Percentiles rank a stretch among this genome's conserved stretches.
phyloP scores from a whole-genome alignment of 2,329 filamentous ascomycete genomes.

The Colletotrichum lindemuthianum region DNA sequence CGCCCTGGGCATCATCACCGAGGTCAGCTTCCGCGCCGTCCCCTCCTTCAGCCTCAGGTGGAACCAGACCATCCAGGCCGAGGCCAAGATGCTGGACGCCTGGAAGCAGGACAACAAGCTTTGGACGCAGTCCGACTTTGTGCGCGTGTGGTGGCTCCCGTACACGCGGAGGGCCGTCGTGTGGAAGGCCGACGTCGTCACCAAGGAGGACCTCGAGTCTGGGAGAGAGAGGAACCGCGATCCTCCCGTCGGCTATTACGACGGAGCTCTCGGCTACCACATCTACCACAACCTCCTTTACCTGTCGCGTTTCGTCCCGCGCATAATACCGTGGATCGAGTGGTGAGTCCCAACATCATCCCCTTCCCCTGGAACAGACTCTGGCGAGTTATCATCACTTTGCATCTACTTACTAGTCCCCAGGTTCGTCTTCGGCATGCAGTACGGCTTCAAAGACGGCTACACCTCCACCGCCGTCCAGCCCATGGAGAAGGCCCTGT shows the following conservation, averaged over 20 bases:
- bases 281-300: conserved; percentile 93
- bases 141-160: conserved; percentile 97
- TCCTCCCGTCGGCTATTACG: conserved; percentile 80
- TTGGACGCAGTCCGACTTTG: conserved; percentile 89
- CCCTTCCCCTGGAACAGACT: not conserved
- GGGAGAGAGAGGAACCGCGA: conserved; percentile 68
- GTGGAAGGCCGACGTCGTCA: conserved; percentile 85
- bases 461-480: conserved; percentile 79
- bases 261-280: conserved; percentile 83
- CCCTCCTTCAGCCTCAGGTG: conserved; percentile 85
- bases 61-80: conserved; percentile 80
- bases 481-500: conserved; percentile 79
- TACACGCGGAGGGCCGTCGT: conserved; percentile 89
- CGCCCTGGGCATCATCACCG: conserved; percentile 88
- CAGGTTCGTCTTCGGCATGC: conserved; percentile 98
- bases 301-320: conserved; percentile 79
- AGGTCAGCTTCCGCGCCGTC: conserved; percentile 85
- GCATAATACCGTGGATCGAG: conserved; percentile 87
- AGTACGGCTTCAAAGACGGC: conserved; percentile 87
- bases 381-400: no score
- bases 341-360: conserved; percentile 59
- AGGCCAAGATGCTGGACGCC: conserved; percentile 72
- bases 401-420: no score
- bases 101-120: conserved; percentile 77
- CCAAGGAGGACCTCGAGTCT: conserved; percentile 67